These are phyloP conservation scores for Lepidopterella palustris DNA, from an alignment of 495 filamentous ascomycete genomes.

Conservation along the genomic window DNA sequence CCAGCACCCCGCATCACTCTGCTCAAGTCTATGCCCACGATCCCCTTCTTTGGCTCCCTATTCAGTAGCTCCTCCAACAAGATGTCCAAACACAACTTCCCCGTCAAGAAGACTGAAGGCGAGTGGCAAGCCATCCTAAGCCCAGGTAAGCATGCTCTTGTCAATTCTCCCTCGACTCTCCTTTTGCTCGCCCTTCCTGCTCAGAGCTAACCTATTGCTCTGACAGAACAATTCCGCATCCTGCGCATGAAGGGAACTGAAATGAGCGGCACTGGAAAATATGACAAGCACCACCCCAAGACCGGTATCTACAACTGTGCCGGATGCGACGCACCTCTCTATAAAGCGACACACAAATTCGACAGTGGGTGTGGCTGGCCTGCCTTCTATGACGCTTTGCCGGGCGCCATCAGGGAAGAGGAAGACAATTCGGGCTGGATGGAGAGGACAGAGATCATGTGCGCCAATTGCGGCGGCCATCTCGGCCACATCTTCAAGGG, in stretches of 20 bases:
- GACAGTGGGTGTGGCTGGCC: slow-evolving; percentile 96
- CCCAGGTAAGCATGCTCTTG: slow-evolving; percentile 48
- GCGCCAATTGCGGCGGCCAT: slow-evolving; percentile 89
- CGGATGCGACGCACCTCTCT: slow-evolving; percentile 79
- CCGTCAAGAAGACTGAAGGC: slow-evolving; percentile 68
- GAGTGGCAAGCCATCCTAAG: slow-evolving; percentile 85
- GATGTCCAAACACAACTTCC: slow-evolving; percentile 54
- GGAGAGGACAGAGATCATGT: slow-evolving; percentile 86
- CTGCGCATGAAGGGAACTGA: slow-evolving; percentile 91
- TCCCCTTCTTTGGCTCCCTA: slow-evolving; percentile 73
- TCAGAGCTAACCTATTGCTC: neutral
- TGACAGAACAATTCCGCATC: slow-evolving; percentile 83
- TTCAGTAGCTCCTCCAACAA: slow-evolving; percentile 55
- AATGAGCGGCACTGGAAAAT: slow-evolving; percentile 67
- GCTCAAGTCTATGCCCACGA: slow-evolving; percentile 55
- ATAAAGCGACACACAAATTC: slow-evolving; percentile 88
- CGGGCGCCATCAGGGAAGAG: slow-evolving; percentile 77
- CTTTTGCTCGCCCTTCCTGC: neutral
- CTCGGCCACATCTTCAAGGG: slow-evolving; percentile 97
- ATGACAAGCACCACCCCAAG: slow-evolving; percentile 74
- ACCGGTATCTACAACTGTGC: slow-evolving; percentile 77
- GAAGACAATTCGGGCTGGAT: slow-evolving; percentile 74
- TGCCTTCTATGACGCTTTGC: slow-evolving; percentile 89
- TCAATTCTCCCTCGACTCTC: neutral
- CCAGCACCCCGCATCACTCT: slow-evolving; percentile 25